A percentile compares a stretch with the other conserved stretches of the same genome.
phyloP scores from a whole-genome alignment of 2,329 filamentous ascomycete species.

The Apiospora marii region DNA sequence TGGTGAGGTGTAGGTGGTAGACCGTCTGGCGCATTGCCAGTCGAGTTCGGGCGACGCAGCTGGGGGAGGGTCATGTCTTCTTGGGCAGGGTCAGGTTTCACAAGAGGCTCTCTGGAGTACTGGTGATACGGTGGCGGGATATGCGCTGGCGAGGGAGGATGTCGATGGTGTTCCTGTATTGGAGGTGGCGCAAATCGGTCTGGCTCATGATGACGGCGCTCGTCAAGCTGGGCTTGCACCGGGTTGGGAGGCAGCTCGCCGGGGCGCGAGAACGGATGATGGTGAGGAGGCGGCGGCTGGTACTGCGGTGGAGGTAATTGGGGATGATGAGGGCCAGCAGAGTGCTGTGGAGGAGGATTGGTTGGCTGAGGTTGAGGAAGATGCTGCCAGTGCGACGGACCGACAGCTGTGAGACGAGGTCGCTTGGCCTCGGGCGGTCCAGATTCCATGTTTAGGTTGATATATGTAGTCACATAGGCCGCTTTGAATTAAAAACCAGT shows the following conservation, averaged over 20 bases:
- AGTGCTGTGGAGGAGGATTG: slow-evolving; percentile 44
- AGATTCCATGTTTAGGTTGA: slow-evolving; percentile 66
- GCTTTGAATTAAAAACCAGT: slow-evolving; percentile 29
- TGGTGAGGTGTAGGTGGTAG: slow-evolving; percentile 47
- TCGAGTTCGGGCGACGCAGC: slow-evolving; percentile 61
- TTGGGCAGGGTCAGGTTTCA: slow-evolving; percentile 61
- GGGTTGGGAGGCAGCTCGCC: slow-evolving; percentile 48
- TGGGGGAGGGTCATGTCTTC: slow-evolving; percentile 54
- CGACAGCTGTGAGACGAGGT: slow-evolving; percentile 57
- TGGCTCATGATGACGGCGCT: slow-evolving; percentile 65
- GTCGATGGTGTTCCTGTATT: slow-evolving; percentile 62
- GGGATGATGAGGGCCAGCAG: slow-evolving; percentile 47
- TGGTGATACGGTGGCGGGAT: slow-evolving; percentile 47
- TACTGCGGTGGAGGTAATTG: slow-evolving; percentile 50
- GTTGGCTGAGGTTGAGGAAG: slow-evolving; percentile 56
- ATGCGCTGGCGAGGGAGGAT: slow-evolving; percentile 55
- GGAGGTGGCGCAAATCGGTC: slow-evolving; percentile 56
- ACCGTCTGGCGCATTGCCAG: slow-evolving; percentile 49
- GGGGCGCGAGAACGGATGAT: slow-evolving; percentile 47
- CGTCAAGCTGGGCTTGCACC: slow-evolving; percentile 56
- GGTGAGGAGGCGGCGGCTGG: slow-evolving; percentile 37
- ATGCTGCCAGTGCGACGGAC: slow-evolving; percentile 54
- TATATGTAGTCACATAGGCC: slow-evolving; percentile 42
- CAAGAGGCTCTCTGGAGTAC: slow-evolving; percentile 59
- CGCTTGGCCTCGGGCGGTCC: slow-evolving; percentile 66